phyloP scores from a whole-genome alignment of 1,284 basidiomycete species.

The Hypsizygus ulmarius region DNA sequence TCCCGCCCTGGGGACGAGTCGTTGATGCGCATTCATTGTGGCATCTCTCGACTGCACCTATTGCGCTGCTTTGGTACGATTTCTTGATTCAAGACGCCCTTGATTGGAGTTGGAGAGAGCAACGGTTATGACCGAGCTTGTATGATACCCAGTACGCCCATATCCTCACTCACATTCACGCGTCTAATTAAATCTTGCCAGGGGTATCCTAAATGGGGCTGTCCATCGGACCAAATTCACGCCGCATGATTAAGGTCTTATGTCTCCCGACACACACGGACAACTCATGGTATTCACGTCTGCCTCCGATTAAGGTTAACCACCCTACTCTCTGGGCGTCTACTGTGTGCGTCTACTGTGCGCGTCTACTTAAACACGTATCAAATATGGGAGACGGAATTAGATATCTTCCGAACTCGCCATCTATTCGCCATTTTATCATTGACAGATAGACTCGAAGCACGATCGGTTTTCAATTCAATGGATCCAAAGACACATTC shows the following conservation, averaged over 20 bases:
- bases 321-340: background rate
- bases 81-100: conserved; percentile 72
- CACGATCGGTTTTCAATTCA: no score
- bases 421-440: no score
- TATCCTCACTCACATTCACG: background rate
- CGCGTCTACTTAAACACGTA: no score
- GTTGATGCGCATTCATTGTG: conserved; percentile 96
- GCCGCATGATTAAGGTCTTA: no score
- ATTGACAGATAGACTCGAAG: no score
- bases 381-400: no score
- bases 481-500: no score
- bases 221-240: no score
- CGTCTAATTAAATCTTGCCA: background rate
- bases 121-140: conserved; percentile 16
- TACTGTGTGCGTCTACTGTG: no score
- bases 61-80: conserved; percentile 81
- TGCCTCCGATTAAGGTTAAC: background rate
- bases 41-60: conserved; percentile 87
- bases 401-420: no score
- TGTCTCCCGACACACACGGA: no score
- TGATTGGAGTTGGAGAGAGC: conserved; percentile 52
- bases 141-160: background rate
- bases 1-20: conserved; percentile 72
- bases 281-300: no score
- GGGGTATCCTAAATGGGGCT: background rate